Evolutionary conservation across 495 filamentous ascomycete genomes (phyloP).

Genomic region (Penicillium desertorum): DNA sequence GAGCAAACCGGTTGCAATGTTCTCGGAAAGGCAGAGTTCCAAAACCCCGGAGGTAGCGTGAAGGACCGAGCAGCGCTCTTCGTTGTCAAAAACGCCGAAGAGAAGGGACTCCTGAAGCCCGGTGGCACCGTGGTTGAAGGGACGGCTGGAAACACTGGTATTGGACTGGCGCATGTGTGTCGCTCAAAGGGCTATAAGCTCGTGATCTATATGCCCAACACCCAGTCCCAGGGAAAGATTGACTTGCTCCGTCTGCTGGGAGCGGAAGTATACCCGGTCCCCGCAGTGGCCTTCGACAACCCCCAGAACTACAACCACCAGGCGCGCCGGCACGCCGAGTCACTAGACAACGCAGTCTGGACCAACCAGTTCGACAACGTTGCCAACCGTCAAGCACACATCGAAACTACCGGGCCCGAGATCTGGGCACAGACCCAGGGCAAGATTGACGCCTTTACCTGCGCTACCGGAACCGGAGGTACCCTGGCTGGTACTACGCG

Average conservation of each 20-base stretch:
- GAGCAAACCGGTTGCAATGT: conserved; percentile 91
- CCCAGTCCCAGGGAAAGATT: conserved; percentile 96
- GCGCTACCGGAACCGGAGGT: conserved; percentile 89
- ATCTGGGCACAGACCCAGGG: conserved; percentile 94
- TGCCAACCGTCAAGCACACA: conserved; percentile 89
- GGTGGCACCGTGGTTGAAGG: conserved; percentile 96
- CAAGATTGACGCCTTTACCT: conserved; percentile 89
- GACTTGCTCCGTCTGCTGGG: conserved; percentile 88
- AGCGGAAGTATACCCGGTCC: conserved; percentile 97
- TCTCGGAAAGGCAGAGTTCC: conserved; percentile 96
- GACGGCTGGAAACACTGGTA: conserved; percentile 96
- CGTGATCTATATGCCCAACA: conserved; percentile 99
- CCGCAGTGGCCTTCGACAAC: conserved; percentile 94
- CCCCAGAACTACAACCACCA: conserved; percentile 98
- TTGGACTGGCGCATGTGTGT: conserved; percentile 96
- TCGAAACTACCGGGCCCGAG: conserved; percentile 96
- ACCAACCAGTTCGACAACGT: conserved; percentile 98
- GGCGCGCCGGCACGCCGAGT: conserved; percentile 82
- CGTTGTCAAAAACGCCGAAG: conserved; percentile 90
- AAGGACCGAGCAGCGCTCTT: conserved; percentile 97
- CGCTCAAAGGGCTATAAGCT: conserved; percentile 88
- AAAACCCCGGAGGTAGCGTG: conserved; percentile 94
- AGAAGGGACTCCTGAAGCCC: conserved; percentile 72
- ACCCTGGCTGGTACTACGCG: conserved; percentile 88
- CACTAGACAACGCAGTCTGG: conserved; percentile 88